Base-by-base conservation (phyloP, 148 eudicot genomes). In the Dianthus caryophyllus region DNA sequence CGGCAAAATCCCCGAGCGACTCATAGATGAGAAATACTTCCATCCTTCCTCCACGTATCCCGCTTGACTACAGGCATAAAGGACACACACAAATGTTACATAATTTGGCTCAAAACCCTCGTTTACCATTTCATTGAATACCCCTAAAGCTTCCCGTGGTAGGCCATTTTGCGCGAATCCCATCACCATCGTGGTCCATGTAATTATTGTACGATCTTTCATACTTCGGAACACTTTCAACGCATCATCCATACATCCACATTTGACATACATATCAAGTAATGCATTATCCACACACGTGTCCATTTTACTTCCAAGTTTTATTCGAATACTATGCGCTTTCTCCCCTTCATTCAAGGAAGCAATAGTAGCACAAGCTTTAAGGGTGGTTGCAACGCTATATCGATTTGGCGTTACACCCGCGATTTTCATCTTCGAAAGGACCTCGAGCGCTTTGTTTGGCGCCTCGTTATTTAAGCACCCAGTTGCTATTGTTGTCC, bases 241-340 rank as follows among this genome's bases (percentile, higher is more conserved):
- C 53, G 89, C 89, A 9, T 72, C 58, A 44, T 71, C 73, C 82
- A 79, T 73, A 53, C 61, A 69, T 24, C 96, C 96, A 55, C 92
- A 87, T 82, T 84, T 89, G 46, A 78, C 83, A 33, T 89, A 89
- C 96, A 87, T 81, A 67, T 87, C 89, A 54, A 89, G 68, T 66
- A 87, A 30, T 46, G 92, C 86, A 71, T 87, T 89, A 27, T 86
- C 84, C 6, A 80, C 86, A 21, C 85, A 83, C n/a, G 78, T 17
- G 68, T 89, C 91, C 54, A 73, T 70, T 13, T 79, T 77, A 22
- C 51, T 50, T 26, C 84, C 85, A 6, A 84, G 81, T 71, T 87
- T 85, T 30, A 83, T 61, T 64, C 78, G 84, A 70, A 80, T 74
- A 30, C 76, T 78, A 58, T 89, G 91, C 61, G 80, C 65, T 78